Evolutionary conservation across 208 protist species (phyloP).

Genomic region (Polymyxa betae): DNA sequence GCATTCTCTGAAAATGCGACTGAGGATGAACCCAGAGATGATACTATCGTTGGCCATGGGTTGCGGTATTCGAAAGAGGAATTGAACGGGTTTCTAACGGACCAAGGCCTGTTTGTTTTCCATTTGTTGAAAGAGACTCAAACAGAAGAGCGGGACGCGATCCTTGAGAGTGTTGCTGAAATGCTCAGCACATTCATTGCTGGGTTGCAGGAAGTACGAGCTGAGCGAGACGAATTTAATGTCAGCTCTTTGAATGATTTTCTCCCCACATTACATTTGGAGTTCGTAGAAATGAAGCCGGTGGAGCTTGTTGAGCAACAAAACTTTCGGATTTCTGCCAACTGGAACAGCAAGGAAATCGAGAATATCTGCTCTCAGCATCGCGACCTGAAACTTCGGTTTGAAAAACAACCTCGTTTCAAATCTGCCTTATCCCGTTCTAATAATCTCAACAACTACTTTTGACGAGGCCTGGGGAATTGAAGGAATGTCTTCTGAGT

Average conservation of each 20-base stretch:
- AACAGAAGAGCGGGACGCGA: background rate
- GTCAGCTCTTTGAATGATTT: background rate
- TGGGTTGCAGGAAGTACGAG: background rate
- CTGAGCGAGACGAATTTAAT: background rate
- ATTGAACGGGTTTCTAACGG: background rate
- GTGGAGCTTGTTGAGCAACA: slow-evolving; percentile 14
- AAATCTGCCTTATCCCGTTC: background rate
- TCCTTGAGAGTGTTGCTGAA: background rate
- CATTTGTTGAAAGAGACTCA: background rate
- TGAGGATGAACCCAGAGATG: background rate
- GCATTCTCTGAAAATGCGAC: background rate
- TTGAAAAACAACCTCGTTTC: background rate
- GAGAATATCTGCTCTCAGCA: slow-evolving; percentile 50
- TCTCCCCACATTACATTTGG: background rate
- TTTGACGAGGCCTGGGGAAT: slow-evolving; percentile 14
- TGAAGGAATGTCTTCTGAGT: background rate
- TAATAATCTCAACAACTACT: background rate
- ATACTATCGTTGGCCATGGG: background rate
- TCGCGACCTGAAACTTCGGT: slow-evolving; percentile 27
- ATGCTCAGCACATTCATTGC: background rate
- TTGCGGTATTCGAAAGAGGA: background rate
- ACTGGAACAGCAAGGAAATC: background rate
- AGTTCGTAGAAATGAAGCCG: background rate
- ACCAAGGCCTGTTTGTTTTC: background rate
- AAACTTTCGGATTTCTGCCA: background rate